Conservation (phyloP, 805 yeast genomes). For the Naumovozyma castellii region DNA sequence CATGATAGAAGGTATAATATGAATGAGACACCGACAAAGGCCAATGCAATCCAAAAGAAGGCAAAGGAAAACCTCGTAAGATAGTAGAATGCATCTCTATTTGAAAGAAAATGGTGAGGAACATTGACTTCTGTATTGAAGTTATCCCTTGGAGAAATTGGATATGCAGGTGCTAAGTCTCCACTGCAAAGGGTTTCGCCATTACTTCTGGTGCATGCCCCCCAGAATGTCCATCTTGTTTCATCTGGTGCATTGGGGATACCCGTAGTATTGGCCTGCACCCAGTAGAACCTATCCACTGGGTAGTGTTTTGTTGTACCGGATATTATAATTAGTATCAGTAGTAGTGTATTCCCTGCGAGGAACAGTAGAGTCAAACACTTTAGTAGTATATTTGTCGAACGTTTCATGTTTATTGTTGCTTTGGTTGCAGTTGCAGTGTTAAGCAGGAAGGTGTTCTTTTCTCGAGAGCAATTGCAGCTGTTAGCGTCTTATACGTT, state of each 20-base stretch:
- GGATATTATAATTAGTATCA: constrained; percentile 52
- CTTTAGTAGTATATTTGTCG: constrained; percentile 6
- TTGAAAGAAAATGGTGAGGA: constrained; percentile 43
- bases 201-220: constrained; percentile 38
- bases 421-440: constrained; percentile 17
- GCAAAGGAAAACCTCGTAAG: constrained; percentile 60
- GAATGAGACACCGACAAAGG: constrained; percentile 55
- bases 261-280: constrained; percentile 54
- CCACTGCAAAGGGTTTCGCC: constrained; percentile 14
- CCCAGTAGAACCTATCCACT: constrained; percentile 58
- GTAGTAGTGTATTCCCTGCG: constrained; percentile 37
- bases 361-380: constrained; percentile 21
- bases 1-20: constrained; percentile 45
- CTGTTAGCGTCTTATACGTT: background rate
- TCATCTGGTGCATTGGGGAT: constrained; percentile 40
- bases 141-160: constrained; percentile 68
- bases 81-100: constrained; percentile 52
- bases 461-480: background rate
- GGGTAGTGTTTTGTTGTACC: constrained; percentile 55
- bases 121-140: constrained; percentile 45
- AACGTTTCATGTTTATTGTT: background rate
- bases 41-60: constrained; percentile 48
- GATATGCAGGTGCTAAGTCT: constrained; percentile 52
- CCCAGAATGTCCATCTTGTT: constrained; percentile 83
- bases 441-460: constrained; percentile 12